These are phyloP conservation scores for Carex scoparia DNA, from an alignment of 176 grass and related monocot genomes.

Conservation along the genomic window DNA sequence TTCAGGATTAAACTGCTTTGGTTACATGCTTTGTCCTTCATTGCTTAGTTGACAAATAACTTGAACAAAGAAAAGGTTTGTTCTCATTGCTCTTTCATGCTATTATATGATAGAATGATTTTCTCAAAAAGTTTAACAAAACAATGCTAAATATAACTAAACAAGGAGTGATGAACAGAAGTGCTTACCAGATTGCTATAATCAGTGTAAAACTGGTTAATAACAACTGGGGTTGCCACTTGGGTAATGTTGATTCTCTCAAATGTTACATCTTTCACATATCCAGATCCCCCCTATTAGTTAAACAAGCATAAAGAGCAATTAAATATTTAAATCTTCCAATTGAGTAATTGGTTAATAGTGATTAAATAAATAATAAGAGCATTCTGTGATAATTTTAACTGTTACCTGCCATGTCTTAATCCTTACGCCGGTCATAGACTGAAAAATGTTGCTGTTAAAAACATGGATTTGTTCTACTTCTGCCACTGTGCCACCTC, in stretches of 20 bases:
- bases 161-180: not conserved
- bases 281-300: slow-evolving; percentile 61
- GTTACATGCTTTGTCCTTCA: not conserved
- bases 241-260: slow-evolving; percentile 58
- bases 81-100: not conserved
- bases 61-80: not conserved
- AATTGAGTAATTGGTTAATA: not conserved
- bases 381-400: not conserved
- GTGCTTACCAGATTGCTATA: not conserved
- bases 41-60: not conserved
- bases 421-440: slow-evolving; percentile 65
- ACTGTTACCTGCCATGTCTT: slow-evolving; percentile 85
- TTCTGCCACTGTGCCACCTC: slow-evolving; percentile 45
- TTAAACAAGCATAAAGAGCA: not conserved
- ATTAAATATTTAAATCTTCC: not conserved
- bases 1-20: not conserved
- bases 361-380: not conserved
- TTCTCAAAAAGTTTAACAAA: not conserved
- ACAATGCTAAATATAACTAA: not conserved
- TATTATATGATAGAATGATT: not conserved
- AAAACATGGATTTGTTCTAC: slow-evolving; percentile 57
- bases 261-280: slow-evolving; percentile 51
- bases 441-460: slow-evolving; percentile 59
- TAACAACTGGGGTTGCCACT: slow-evolving; percentile 75
- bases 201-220: slow-evolving; percentile 15